Percentiles rank a stretch among this genome's conserved stretches.
phyloP scores from a whole-genome alignment of 441 rosid genomes.

The Populus hybrid region DNA sequence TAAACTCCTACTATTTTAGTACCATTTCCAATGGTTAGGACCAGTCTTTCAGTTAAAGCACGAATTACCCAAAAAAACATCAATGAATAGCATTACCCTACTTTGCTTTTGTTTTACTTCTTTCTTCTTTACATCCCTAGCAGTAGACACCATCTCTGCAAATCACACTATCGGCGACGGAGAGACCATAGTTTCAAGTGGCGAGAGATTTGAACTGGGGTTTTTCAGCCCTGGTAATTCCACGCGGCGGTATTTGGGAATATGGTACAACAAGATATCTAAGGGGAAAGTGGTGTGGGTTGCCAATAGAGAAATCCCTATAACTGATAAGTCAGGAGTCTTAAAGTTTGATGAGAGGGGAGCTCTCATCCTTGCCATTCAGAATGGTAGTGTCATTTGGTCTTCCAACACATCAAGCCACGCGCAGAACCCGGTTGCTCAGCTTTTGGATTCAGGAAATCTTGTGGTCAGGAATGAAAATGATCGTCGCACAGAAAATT shows the following conservation, averaged over 20 bases:
- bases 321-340: slow-evolving; percentile 26
- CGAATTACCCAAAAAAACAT: not conserved
- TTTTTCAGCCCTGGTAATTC: not conserved
- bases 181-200: not conserved
- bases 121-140: not conserved
- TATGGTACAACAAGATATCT: slow-evolving; percentile 1
- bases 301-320: slow-evolving; percentile 52
- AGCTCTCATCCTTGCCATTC: slow-evolving; percentile 36
- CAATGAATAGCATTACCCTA: not conserved
- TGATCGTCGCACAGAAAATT: slow-evolving; percentile 10
- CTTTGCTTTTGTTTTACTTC: not conserved
- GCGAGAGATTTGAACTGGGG: slow-evolving; percentile 18
- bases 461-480: slow-evolving; percentile 24
- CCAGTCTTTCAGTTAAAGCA: not conserved
- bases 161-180: not conserved
- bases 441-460: slow-evolving; percentile 38
- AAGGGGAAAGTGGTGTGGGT: slow-evolving; percentile 49
- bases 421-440: slow-evolving; percentile 25
- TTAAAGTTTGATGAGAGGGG: slow-evolving; percentile 34
- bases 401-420: slow-evolving; percentile 26
- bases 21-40: not conserved
- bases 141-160: not conserved
- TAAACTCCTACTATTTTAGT: not conserved
- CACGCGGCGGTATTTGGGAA: not conserved
- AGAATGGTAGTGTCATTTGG: slow-evolving; percentile 34